Base-by-base conservation (phyloP, 2,329 filamentous ascomycete genomes). In the Harringtonia lauricola region DNA sequence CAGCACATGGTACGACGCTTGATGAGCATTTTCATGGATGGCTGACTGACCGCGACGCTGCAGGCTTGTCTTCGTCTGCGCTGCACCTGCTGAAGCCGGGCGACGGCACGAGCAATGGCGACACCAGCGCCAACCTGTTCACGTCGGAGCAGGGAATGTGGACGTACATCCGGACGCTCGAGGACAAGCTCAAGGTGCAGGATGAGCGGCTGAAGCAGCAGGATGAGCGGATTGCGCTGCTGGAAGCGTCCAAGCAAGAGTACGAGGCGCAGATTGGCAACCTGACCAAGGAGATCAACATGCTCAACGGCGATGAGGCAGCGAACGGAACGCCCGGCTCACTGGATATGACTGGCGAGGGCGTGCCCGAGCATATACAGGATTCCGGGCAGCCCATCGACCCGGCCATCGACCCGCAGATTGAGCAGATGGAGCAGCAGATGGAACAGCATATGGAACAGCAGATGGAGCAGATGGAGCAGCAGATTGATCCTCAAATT, bases 111-210 rank as follows among this genome's bases (percentile, higher is more conserved):
- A 74, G 71, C 40, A 76, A 72, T 39, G 71, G 66, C 15, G 75
- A 74, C 47, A 80, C 76, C 54, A 76, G 76, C 50, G 76, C 75
- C 48, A 86, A 86, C 52, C 69, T 86, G 47, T 81, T 86, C 58
- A 67, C 76, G 42, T 64, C 71, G 17, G 75, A 79, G 41, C 69
- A 77, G 49, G 79, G 78, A 35, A 65, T 89, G 9, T 87, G 81
- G 81, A 65, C 71, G 4, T 87, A 87, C 54, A 75, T 89, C 29
- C 79, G 86, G 45, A 72, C 70, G 17, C 66, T 90, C 40, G 84
- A 90, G 55, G 73, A 77, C 13, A 66, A 65, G 50, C 57, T 74
- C n/a, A 67, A 68, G 44, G 58, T 63, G 13, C 54, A 74, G 19
- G 63, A 60, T 31, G 68, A 72, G 29, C 64, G 64, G 40, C 57